Evolutionary conservation across 2,329 filamentous ascomycete genomes (phyloP).

Genomic region (Exophiala aquamarina): DNA sequence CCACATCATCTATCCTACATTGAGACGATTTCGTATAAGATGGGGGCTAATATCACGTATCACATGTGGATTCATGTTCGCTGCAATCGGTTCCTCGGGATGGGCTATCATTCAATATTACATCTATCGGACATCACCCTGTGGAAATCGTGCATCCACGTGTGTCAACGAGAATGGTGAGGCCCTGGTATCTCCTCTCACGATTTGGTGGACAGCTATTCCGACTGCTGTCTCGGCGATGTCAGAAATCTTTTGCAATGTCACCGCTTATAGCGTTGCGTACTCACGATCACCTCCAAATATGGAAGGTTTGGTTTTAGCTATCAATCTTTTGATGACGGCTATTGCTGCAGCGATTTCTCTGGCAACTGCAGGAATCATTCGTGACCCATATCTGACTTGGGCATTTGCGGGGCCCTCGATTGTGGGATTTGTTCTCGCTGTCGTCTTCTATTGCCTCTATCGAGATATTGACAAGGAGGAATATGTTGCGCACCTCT

Average conservation of each 20-base stretch:
- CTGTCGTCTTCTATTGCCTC: no score
- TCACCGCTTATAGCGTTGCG: slow-evolving; percentile 71
- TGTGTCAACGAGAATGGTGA: slow-evolving; percentile 18
- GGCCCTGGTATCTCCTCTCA: slow-evolving; percentile 11
- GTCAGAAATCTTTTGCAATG: slow-evolving; percentile 61
- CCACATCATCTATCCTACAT: slow-evolving; percentile 55
- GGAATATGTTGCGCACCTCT: no score
- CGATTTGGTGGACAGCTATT: slow-evolving; percentile 47
- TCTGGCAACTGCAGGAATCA: slow-evolving; percentile 64
- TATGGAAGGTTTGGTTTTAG: slow-evolving; percentile 68
- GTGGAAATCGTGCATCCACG: slow-evolving; percentile 47
- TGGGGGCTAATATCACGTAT: slow-evolving; percentile 58
- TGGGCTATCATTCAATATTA: slow-evolving; percentile 54
- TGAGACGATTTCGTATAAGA: slow-evolving; percentile 51
- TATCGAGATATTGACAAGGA: no score
- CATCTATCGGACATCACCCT: slow-evolving; percentile 57
- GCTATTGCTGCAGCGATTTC: slow-evolving; percentile 68
- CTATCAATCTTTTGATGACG: slow-evolving; percentile 69
- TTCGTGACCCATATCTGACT: slow-evolving; percentile 62
- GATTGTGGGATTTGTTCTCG: no score
- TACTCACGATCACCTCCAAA: slow-evolving; percentile 69
- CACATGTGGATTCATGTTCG: slow-evolving; percentile 56
- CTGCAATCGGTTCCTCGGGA: slow-evolving; percentile 44
- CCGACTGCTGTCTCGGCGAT: slow-evolving; percentile 53
- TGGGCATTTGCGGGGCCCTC: slow-evolving; percentile 67